Base-by-base conservation (phyloP, 495 filamentous ascomycete genomes). In the Penicillium waksmanii region DNA sequence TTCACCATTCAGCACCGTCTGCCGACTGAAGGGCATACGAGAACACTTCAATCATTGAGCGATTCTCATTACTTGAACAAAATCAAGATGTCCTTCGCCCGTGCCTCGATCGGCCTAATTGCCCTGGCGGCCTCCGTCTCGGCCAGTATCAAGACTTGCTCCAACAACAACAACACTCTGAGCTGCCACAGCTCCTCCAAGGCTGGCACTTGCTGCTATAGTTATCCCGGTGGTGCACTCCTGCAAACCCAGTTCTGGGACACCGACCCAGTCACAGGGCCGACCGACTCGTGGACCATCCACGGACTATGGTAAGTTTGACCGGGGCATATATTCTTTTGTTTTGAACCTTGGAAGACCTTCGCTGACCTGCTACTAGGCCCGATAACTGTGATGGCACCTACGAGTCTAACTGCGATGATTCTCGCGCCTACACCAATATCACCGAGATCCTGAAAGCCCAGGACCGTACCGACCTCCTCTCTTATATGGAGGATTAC, bases 181-280 rank as follows among this genome's bases (percentile, higher is more conserved):
- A 80, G 77, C 66, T 80, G 78, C 61, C 69, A 74, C 8, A 74
- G 69, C 61, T 72, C 68, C 15, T 66, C 68, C 36, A 63, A 68
- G 56, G 50, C 73, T n/a, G 75, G 86, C 57, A 81, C 81, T 18
- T 94, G 91, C 77, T 95, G 91, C 77, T 91, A 88, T 72, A 88
- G 92, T 57, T 74, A 82, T 51, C 89, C 89, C 0, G 89, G 90
- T 23, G 91, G 91, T 7, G 81, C 88, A 50, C 71, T 94, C 25
- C 76, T 93, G 40, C 82, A 85, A 66, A 91, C 90, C 15, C 90
- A 94, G 63, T 93, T 95, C 78, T 96, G 90, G 90, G 90, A 94
- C 64, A 81, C 83, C 0, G 69, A 85, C 64, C 85, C 86, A 9
- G 72, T 84, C 27, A 84, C 83, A 3, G 87, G 87, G 1, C 88